Conservation (phyloP, 2,329 filamentous ascomycete species). For the Didymella lethalis region DNA sequence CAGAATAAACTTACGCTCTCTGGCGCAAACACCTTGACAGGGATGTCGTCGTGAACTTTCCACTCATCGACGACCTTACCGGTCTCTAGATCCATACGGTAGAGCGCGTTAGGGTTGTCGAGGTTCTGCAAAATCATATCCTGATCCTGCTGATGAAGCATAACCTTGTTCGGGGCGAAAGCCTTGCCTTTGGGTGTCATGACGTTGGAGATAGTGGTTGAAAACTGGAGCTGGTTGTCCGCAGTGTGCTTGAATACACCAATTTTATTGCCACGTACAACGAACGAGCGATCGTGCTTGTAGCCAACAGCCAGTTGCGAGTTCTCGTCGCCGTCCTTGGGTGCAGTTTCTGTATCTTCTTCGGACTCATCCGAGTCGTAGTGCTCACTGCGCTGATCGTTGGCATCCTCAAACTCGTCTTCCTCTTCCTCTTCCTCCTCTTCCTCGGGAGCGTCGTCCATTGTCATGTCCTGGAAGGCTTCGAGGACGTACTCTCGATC, state of each 20-base stretch:
- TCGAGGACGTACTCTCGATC: constrained; percentile 95
- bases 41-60: constrained; percentile 97
- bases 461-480: constrained; percentile 90
- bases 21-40: constrained; percentile 88
- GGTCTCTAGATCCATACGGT: constrained; percentile 96
- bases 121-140: constrained; percentile 88
- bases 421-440: constrained; percentile 65
- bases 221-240: constrained; percentile 93
- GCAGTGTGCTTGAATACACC: constrained; percentile 97
- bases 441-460: constrained; percentile 77
- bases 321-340: constrained; percentile 84
- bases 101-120: constrained; percentile 86
- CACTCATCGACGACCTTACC: constrained; percentile 98
- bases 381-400: constrained; percentile 74
- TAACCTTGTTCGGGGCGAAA: constrained; percentile 95
- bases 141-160: constrained; percentile 89
- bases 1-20: constrained; percentile 68
- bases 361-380: constrained; percentile 82
- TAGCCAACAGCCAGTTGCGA: constrained; percentile 95
- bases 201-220: constrained; percentile 96
- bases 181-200: constrained; percentile 81
- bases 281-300: constrained; percentile 96
- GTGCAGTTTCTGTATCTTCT: constrained; percentile 72
- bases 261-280: constrained; percentile 96
- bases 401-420: constrained; percentile 68